Base-by-base conservation (phyloP, 169 alveolate species). In the Cryptosporidium tyzzeri region DNA sequence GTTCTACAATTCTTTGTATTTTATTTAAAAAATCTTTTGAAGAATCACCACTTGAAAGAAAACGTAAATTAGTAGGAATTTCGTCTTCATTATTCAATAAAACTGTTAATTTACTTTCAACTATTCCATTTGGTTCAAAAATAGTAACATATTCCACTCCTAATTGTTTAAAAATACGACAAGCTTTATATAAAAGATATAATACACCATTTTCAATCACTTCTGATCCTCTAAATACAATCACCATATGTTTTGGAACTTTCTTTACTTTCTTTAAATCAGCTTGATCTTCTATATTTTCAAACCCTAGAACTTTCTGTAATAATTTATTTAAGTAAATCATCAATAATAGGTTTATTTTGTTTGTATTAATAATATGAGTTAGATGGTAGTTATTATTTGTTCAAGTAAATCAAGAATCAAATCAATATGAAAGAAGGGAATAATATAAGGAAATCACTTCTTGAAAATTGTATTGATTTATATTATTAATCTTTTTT, bases 161-260 rank as follows among this genome's bases (percentile, higher is more conserved):
- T 16, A 61, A 5, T 7, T 26, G 23, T 37, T 80, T 80, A 3
- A 80, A 80, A 21, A 80, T 26, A 23, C 71, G 59, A 29, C 61
- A 65, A n/a, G 80, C 35, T 48, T 48, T 39, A 53, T 80, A 80
- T 9, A 80, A 23, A 18, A 80, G 50, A 26, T 26, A 39, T 80
- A 80, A 31, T n/a, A 80, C 74, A 12, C 89, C 89, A 26, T 80
- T 80, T 48, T 80, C 89, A 37, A 16, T 18, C 3, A 53, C 89
- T 48, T 80, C 89, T 23, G 69, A 18, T 6, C 75, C 89, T 80
- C 89, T 80, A 31, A 80, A 80, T 39, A 48, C 68, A 41, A 80
- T 80, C 16, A 80, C 89, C 59, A 80, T 62, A n/a, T 80, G 89
- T 33, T 62, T 80, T 12, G 89, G 89, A 58, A 80, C 89, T 48